Percentiles rank a stretch among this genome's conserved stretches.
Evolutionary conservation across 768 basidiomycete species (phyloP).

Genomic region (Fomitopsis serialis): DNA sequence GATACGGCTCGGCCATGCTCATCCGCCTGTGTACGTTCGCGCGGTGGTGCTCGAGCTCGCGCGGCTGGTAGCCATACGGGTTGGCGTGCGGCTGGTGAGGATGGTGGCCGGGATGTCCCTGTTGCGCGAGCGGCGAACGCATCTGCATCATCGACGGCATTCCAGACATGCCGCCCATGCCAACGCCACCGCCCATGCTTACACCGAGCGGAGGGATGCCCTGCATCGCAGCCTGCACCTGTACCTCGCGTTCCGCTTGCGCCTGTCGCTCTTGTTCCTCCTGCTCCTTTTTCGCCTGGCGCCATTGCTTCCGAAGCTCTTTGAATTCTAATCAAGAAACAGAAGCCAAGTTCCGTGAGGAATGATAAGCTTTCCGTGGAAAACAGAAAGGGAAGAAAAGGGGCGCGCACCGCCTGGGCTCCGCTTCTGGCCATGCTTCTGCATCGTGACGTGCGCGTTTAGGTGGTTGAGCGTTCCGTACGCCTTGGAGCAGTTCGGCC

Average conservation of each 20-base stretch:
- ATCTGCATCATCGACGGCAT: constrained; percentile 1
- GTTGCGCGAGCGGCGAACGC: constrained; percentile 9
- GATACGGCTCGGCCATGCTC: constrained; percentile 11
- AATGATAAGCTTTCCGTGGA: constrained; percentile 8
- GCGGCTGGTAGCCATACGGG: neutral
- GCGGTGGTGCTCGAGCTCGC: constrained; percentile 10
- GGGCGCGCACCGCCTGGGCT: constrained; percentile 75
- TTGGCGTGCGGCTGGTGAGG: constrained; percentile 3
- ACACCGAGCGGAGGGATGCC: constrained; percentile 3
- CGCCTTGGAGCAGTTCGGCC: constrained; percentile 56
- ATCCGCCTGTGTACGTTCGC: constrained; percentile 5
- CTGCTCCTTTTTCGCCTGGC: constrained; percentile 83
- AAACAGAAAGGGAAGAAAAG: constrained; percentile 6
- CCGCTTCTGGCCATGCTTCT: constrained; percentile 89
- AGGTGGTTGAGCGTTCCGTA: constrained; percentile 96
- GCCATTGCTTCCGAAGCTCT: constrained; percentile 94
- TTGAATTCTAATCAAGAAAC: constrained; percentile 75
- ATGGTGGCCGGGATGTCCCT: neutral
- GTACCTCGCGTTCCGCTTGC: constrained; percentile 18
- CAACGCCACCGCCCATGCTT: neutral
- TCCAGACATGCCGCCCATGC: constrained; percentile 2
- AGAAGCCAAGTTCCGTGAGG: constrained; percentile 4
- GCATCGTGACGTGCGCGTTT: constrained; percentile 98
- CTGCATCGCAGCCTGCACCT: constrained; percentile 9
- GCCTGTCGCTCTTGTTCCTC: constrained; percentile 21